A percentile compares a stretch with the other conserved stretches of the same genome.
Conservation (phyloP, 1,139 yeast genomes). For the Yamadazyma triangularis region DNA sequence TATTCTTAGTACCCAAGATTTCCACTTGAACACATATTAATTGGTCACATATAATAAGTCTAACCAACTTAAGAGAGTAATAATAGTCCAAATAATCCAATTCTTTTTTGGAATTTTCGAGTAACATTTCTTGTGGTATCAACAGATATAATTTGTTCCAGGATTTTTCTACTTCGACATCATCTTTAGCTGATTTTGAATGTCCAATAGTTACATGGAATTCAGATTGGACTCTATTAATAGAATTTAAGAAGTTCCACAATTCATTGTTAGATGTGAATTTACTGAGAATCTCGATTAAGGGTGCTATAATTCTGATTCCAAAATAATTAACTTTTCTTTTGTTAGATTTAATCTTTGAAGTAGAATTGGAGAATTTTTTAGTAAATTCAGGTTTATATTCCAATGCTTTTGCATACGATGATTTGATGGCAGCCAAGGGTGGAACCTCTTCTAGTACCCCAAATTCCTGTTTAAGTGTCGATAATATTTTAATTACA, state of each 20-base stretch:
- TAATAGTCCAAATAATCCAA: background rate
- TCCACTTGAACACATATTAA: conserved; percentile 57
- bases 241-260: conserved; percentile 27
- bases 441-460: conserved; percentile 40
- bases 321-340: conserved; percentile 26
- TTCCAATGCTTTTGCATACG: conserved; percentile 46
- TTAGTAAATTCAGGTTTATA: conserved; percentile 52
- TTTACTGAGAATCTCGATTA: background rate
- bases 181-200: conserved; percentile 13
- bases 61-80: conserved; percentile 28
- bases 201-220: conserved; percentile 85
- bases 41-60: conserved; percentile 43
- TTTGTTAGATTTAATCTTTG: conserved; percentile 9
- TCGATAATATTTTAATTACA: conserved; percentile 38
- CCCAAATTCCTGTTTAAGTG: conserved; percentile 26
- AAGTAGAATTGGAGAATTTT: conserved; percentile 14
- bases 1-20: conserved; percentile 24
- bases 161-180: background rate
- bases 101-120: background rate
- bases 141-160: background rate
- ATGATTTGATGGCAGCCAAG: conserved; percentile 30
- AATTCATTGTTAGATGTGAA: conserved; percentile 12
- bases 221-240: conserved; percentile 43
- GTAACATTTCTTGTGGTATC: background rate
- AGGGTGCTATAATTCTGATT: conserved; percentile 12